phyloP scores from a whole-genome alignment of 169 alveolate genomes.

The Ichthyophthirius multifiliis region DNA sequence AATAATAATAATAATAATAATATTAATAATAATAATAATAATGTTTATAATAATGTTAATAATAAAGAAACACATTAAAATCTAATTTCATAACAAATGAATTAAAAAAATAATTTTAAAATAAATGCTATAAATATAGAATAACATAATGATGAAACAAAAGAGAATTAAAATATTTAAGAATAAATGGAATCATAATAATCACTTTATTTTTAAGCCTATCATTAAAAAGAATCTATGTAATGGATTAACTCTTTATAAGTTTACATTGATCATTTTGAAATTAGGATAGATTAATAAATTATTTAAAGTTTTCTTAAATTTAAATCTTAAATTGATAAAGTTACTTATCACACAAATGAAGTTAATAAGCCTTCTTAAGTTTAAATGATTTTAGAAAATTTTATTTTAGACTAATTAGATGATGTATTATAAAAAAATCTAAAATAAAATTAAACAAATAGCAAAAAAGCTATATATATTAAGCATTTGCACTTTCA shows the following conservation, averaged over 20 bases:
- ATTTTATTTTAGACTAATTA: not conserved
- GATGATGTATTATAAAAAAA: not conserved
- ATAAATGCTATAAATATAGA: too few species aligned
- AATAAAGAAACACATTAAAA: too few species aligned
- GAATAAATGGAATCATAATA: too few species aligned
- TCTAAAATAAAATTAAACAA: not conserved
- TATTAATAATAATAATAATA: too few species aligned
- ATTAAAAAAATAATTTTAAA: too few species aligned
- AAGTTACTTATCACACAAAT: not conserved
- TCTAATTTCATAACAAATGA: too few species aligned
- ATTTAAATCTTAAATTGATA: not conserved
- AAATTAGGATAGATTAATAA: not conserved
- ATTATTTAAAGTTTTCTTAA: not conserved
- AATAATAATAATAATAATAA: too few species aligned
- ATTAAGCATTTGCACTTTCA: not conserved
- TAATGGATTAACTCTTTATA: not conserved
- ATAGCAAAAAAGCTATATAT: not conserved
- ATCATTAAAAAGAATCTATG: too few species aligned
- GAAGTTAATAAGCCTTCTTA: not conserved
- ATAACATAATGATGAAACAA: too few species aligned
- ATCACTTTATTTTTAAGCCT: too few species aligned
- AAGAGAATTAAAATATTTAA: too few species aligned
- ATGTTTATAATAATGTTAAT: too few species aligned
- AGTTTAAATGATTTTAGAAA: not conserved
- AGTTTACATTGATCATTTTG: not conserved